Evolutionary conservation across 169 alveolate genomes (phyloP).

Genomic region (Babesia gibsoni): DNA sequence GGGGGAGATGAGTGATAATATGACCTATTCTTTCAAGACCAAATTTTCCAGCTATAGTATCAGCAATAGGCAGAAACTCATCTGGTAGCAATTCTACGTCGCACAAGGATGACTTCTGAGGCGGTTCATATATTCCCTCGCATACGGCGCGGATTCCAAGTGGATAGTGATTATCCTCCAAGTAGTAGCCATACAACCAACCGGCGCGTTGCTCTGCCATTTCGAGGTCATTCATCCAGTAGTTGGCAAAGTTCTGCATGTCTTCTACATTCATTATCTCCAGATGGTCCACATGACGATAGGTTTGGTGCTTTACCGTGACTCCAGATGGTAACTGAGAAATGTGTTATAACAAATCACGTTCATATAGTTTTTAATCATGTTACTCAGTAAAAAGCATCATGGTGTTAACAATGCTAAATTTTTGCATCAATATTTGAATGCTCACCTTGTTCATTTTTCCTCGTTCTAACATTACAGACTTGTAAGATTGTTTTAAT

Average conservation of each 20-base stretch:
- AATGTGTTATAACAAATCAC: background rate
- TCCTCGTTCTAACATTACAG: constrained; percentile 65
- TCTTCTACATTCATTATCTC: constrained; percentile 95
- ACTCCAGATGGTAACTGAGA: constrained; percentile 91
- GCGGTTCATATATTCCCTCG: constrained; percentile 96
- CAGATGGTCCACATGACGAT: constrained; percentile 97
- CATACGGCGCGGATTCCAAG: constrained; percentile 96
- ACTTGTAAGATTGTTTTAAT: constrained; percentile 60
- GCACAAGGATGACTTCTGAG: constrained; percentile 84
- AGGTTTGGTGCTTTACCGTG: constrained; percentile 91
- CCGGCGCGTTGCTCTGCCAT: constrained; percentile 92
- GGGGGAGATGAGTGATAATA: constrained; percentile 92
- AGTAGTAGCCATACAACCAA: constrained; percentile 96
- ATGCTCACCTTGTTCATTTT: constrained; percentile 67
- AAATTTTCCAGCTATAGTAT: constrained; percentile 88
- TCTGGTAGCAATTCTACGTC: constrained; percentile 66
- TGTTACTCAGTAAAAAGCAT: background rate
- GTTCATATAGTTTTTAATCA: background rate
- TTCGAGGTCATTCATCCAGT: constrained; percentile 87
- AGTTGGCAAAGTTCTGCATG: constrained; percentile 87
- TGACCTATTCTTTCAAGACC: constrained; percentile 95
- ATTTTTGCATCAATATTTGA: background rate
- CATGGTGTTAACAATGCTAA: background rate
- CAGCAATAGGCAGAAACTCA: constrained; percentile 76
- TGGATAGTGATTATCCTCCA: constrained; percentile 94